These are phyloP conservation scores for Flaveria robusta DNA, from an alignment of 129 eudicot species.

Conservation along the genomic window DNA sequence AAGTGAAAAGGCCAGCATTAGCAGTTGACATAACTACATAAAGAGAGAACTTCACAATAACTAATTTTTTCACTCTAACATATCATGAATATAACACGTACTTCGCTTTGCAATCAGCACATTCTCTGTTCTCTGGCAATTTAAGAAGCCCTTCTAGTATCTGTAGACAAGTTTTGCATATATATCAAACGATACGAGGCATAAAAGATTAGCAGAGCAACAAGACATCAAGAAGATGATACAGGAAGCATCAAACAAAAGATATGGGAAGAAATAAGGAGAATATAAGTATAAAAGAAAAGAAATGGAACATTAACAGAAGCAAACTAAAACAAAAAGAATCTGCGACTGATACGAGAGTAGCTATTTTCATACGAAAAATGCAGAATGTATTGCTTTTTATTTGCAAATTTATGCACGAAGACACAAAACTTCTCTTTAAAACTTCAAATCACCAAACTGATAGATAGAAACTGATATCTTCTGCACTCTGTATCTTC, in stretches of 20 bases:
- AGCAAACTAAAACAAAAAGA: not conserved
- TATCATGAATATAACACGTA: constrained; percentile 38
- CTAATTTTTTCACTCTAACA: not conserved
- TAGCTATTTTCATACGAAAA: too few species aligned
- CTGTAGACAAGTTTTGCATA: constrained; percentile 38
- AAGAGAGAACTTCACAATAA: not conserved
- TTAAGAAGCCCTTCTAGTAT: constrained; percentile 75
- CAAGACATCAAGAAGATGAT: not conserved
- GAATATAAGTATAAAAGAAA: not conserved
- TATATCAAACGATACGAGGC: not conserved
- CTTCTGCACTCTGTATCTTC: not conserved
- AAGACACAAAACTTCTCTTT: not conserved
- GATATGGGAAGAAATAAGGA: not conserved
- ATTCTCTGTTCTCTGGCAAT: constrained; percentile 78
- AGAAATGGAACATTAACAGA: not conserved
- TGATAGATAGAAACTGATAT: not conserved
- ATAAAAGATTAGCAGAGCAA: constrained; percentile 8
- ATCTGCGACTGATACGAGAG: not conserved
- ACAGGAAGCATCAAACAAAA: not conserved
- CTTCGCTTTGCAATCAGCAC: constrained; percentile 80
- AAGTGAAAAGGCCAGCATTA: constrained; percentile 15
- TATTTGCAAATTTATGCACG: too few species aligned
- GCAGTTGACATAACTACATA: not conserved
- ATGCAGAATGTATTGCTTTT: too few species aligned
- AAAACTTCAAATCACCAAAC: not conserved